These are phyloP conservation scores for Hypoxylon perforatum DNA, from an alignment of 495 filamentous ascomycete genomes.

Conservation along the genomic window DNA sequence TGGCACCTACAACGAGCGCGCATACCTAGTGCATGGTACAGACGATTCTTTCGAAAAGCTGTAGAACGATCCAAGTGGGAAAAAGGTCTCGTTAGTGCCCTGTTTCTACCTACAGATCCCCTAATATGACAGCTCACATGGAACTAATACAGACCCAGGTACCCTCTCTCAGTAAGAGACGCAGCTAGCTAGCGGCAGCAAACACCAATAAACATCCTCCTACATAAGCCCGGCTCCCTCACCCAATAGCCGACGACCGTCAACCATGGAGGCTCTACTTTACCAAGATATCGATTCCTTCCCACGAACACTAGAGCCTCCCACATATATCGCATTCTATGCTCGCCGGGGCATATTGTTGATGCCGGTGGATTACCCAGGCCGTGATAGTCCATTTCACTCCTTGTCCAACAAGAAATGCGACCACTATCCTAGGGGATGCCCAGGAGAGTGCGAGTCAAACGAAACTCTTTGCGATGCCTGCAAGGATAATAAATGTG, in stretches of 20 bases:
- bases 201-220: conserved; percentile 3
- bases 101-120: conserved; percentile 19
- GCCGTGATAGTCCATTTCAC: background rate
- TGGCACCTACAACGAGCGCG: too few relatives aligned
- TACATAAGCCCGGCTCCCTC: background rate
- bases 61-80: conserved; percentile 13
- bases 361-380: background rate
- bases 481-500: conserved; percentile 8
- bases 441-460: background rate
- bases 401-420: conserved; percentile 7
- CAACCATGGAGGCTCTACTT: conserved; percentile 12
- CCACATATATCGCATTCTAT: background rate
- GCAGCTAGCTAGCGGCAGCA: background rate
- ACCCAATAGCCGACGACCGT: background rate
- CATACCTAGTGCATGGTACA: conserved; percentile 9
- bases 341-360: background rate
- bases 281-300: background rate
- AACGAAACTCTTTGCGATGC: conserved; percentile 9
- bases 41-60: background rate
- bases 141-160: conserved; percentile 19
- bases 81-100: conserved; percentile 20
- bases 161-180: conserved; percentile 7
- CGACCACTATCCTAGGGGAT: conserved; percentile 22
- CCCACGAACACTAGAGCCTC: background rate
- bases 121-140: conserved; percentile 36